Conservation (phyloP, 225 moss, liverwort and hornwort genomes). For the Takakia lepidozioides region DNA sequence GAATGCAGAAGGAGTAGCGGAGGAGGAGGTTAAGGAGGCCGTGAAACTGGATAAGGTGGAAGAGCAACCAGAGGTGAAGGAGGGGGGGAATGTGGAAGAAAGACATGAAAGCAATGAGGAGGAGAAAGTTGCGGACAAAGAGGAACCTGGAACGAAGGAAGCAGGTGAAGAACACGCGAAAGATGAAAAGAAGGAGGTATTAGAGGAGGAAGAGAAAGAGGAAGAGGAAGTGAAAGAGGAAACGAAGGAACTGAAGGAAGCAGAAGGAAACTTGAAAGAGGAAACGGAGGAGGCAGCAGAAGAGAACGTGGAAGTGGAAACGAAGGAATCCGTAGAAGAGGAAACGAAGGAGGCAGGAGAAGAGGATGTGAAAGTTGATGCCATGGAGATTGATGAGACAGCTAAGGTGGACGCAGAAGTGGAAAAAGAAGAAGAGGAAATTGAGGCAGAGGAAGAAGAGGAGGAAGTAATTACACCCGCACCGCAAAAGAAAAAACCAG, state of each 20-base stretch:
- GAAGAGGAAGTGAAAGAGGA: constrained; percentile 12
- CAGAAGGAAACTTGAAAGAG: background rate
- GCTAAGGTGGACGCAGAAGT: constrained; percentile 6
- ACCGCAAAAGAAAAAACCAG: constrained; percentile 5
- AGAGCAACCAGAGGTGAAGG: background rate
- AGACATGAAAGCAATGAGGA: constrained; percentile 8
- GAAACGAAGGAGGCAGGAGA: background rate
- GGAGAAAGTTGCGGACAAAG: constrained; percentile 3
- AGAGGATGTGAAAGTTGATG: constrained; percentile 2
- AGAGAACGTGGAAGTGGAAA: constrained; percentile 5
- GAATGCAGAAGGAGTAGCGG: constrained; percentile 2
- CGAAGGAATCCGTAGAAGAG: constrained; percentile 1
- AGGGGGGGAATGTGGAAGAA: constrained; percentile 15
- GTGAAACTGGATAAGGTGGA: constrained; percentile 1
- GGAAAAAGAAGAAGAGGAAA: constrained; percentile 4
- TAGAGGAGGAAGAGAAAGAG: constrained; percentile 13
- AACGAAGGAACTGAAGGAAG: constrained; percentile 3
- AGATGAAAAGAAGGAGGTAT: background rate
- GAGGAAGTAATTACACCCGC: constrained; percentile 9
- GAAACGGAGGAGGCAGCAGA: constrained; percentile 9
- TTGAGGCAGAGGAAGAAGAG: constrained; percentile 8
- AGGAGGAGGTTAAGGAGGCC: constrained; percentile 10
- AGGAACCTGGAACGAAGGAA: background rate
- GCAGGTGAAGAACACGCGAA: background rate
- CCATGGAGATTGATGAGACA: constrained; percentile 3